These are phyloP conservation scores for Coniochaeta sp. DNA, from an alignment of 2,329 filamentous ascomycete species.

Conservation along the genomic window DNA sequence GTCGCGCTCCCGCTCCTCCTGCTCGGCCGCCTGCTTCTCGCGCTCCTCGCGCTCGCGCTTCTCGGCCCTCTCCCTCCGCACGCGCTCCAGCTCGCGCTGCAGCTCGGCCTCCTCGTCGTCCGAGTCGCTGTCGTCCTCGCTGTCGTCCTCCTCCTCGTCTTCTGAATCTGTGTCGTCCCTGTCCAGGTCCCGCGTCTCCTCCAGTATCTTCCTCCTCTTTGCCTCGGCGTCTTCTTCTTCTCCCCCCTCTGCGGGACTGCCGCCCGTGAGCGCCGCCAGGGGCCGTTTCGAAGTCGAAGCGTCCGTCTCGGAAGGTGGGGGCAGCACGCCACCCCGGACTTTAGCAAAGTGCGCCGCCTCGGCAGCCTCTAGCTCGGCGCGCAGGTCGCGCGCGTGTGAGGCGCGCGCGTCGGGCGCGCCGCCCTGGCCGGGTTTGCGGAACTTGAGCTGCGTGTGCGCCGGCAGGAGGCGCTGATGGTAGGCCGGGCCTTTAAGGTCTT, in stretches of 20 bases:
- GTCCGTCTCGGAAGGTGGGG: constrained; percentile 31
- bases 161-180: constrained; percentile 65
- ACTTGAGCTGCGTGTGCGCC: constrained; percentile 89
- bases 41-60: constrained; percentile 76
- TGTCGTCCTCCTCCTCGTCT: constrained; percentile 35
- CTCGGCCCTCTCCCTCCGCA: constrained; percentile 77
- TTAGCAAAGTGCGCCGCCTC: constrained; percentile 85
- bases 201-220: constrained; percentile 64
- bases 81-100: constrained; percentile 89
- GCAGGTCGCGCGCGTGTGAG: constrained; percentile 61
- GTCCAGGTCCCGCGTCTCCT: constrained; percentile 83
- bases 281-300: constrained; percentile 56
- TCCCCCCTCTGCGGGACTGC: too few relatives aligned
- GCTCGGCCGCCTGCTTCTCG: constrained; percentile 70
- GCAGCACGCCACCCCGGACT: constrained; percentile 64
- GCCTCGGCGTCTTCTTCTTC: neutral
- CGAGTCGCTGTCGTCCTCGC: constrained; percentile 53
- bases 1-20: constrained; percentile 77
- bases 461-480: constrained; percentile 95
- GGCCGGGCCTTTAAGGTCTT: constrained; percentile 84
- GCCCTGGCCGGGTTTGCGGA: constrained; percentile 84
- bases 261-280: constrained; percentile 47
- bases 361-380: constrained; percentile 81
- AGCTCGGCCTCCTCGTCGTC: constrained; percentile 84
- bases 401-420: constrained; percentile 65